Conservation (phyloP, 2,329 filamentous ascomycete species). For the Aspergillus ochraceus region DNA sequence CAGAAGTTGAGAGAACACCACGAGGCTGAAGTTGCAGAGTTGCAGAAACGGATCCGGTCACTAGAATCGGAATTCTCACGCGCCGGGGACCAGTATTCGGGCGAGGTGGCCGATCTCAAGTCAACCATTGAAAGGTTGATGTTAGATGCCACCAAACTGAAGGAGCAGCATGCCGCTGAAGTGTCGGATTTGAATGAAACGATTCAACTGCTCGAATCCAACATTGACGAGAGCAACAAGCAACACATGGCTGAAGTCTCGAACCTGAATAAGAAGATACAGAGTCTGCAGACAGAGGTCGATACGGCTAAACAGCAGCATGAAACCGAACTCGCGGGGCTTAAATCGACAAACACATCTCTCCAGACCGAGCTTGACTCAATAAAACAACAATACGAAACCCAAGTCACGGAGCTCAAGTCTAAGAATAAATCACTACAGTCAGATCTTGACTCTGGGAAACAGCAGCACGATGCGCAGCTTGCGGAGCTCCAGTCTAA, state of each 20-base stretch:
- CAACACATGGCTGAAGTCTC: constrained; percentile 56
- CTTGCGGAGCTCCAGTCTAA: constrained; percentile 59
- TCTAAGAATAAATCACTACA: constrained; percentile 60
- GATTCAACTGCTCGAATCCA: constrained; percentile 57
- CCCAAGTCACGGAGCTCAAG: constrained; percentile 58
- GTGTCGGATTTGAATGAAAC: constrained; percentile 60
- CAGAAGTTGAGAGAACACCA: constrained; percentile 41
- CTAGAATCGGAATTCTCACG: constrained; percentile 54
- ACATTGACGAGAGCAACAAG: constrained; percentile 49
- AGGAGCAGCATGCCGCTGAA: constrained; percentile 61
- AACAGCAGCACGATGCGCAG: constrained; percentile 55
- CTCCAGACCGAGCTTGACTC: constrained; percentile 51
- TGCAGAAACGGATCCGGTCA: constrained; percentile 60
- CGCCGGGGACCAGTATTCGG: constrained; percentile 52
- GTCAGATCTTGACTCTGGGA: constrained; percentile 23
- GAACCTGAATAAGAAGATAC: constrained; percentile 58
- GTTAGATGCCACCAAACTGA: constrained; percentile 50
- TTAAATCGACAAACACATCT: constrained; percentile 59
- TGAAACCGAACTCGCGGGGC: constrained; percentile 61
- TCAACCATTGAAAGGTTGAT: constrained; percentile 61
- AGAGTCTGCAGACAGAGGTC: constrained; percentile 52
- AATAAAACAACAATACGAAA: constrained; percentile 52
- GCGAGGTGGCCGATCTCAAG: constrained; percentile 59
- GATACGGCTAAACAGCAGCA: constrained; percentile 35
- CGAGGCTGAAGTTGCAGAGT: constrained; percentile 64